A percentile compares a stretch with the other conserved stretches of the same genome.
Conservation (phyloP, 192 early-diverging fungal species). For the Backusella circina region DNA sequence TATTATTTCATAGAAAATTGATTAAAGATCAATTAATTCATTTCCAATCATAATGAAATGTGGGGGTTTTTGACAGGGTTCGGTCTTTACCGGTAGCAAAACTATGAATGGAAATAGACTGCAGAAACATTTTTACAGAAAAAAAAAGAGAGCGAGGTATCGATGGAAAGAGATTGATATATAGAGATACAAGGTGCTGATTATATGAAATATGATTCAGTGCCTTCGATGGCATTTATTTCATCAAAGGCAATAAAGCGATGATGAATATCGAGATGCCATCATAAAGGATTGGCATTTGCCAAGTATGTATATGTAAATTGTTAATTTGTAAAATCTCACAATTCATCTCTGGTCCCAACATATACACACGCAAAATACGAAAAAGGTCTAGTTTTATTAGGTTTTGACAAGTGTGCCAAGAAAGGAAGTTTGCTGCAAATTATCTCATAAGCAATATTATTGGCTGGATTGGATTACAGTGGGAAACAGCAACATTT, state of each 20-base stretch:
- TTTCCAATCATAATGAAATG: not conserved
- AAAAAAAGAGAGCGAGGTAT: not conserved
- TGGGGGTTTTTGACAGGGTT: not conserved
- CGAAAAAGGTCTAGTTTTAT: not conserved
- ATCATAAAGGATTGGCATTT: no score
- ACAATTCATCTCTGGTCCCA: not conserved
- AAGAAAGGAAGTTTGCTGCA: slow-evolving; percentile 1
- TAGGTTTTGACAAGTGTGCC: not conserved
- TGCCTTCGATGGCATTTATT: no score
- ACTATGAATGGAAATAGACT: not conserved
- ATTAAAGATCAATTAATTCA: not conserved
- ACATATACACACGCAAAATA: not conserved
- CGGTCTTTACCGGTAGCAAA: not conserved
- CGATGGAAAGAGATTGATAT: not conserved
- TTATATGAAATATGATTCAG: not conserved
- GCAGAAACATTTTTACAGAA: not conserved
- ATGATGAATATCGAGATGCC: not conserved
- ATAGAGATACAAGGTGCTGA: not conserved
- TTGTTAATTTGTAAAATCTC: not conserved
- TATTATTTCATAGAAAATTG: not conserved
- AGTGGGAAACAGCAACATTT: not conserved
- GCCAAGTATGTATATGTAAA: not conserved
- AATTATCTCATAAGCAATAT: not conserved
- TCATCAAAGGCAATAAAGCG: not conserved
- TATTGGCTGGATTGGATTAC: not conserved